Base-by-base conservation (phyloP, 768 basidiomycete genomes). In the Leucocoprinus leucothites region DNA sequence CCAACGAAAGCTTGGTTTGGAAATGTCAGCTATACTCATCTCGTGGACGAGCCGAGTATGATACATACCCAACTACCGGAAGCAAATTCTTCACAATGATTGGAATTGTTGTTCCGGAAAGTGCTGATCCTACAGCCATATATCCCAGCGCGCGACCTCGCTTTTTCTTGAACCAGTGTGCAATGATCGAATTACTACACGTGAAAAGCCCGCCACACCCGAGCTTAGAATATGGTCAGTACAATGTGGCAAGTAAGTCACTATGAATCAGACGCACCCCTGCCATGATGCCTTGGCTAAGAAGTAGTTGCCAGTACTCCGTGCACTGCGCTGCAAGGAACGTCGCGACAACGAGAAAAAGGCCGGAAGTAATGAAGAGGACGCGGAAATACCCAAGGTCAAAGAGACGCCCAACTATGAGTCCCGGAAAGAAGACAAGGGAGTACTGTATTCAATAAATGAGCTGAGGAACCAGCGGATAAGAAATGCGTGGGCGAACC, bases 1-100 rank as follows among this genome's bases (percentile, higher is more conserved):
- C 89, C 89, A 91, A 58, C 73, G 71, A 66, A 91, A 91, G 14
- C 88, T 90, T n/a, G n/a, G n/a, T n/a, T n/a, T n/a, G n/a, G 46
- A 9, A n/a, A 38, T 38, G 5, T 38, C 7, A 38, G 18, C 24
- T 3, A 28, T 31, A 11, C 50, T 13, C 46, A 45, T 18, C 13
- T 19, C 31, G 28, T 2, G n/a, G n/a, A 31, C 8, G 14, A 9
- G 18, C 16, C 4, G 19, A 19, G 38, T 3, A 18, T 22, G 21
- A 21, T 9, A 58, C 65, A 41, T 35, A 78, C 76, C 46, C 38
- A 8, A 38, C 38, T 3, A 38, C 4, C 4, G 38, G 38, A 9
- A 38, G 7, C 38, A 88, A 56, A 40, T 76, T 80, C 42, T 78
- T 80, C 1, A 80, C 76, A 6, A 75, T 66, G 38, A 89, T 83